Base-by-base conservation (phyloP, 176 grass and related monocot species). In the Miscanthus lutarioriparius region DNA sequence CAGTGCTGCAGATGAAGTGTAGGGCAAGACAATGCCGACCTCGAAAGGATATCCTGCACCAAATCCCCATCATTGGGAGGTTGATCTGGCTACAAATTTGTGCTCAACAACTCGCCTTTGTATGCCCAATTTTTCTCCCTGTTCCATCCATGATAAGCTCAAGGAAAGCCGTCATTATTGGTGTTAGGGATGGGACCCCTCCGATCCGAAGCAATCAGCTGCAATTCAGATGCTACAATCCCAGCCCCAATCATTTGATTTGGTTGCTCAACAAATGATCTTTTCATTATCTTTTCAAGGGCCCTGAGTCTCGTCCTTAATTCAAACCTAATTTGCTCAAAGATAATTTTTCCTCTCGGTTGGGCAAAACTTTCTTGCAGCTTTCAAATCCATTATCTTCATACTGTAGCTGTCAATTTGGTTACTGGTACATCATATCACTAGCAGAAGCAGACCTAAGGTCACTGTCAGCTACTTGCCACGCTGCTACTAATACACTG, bases 381-480 rank as follows among this genome's bases (percentile, higher is more conserved):
- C 76, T 51, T 76, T 64, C 30, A 32, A 35, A 43, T 13, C 64
- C n/a, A 14, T 64, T 81, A 64, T 71, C 72, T 77, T 32, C 26
- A 22, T 1, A 74, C 16, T 79, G 56, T 48, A 73, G 79, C 64
- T 67, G 79, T 23, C 54, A 45, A 14, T 58, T 86, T 67, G 12
- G 10, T 38, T 12, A 81, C 20, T 48, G 41, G 62, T 66, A 37
- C 82, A 53, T 37, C 65, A 37, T 72, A 53, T 37, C 65, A 48
- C 61, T 43, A 69, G 64, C 69, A 77, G 72, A 39, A 84, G 74
- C 64, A 86, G 84, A 68, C 70, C 36, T 32, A 48, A 22, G 47
- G 88, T 90, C 88, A 83, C 75, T 69, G 68, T 90, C 80, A 79
- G 44, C 70, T 76, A 75, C 88, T 67, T 87, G 47, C 75, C 40